Conservation (phyloP, 768 basidiomycete species). For the Daedalea quercina region DNA sequence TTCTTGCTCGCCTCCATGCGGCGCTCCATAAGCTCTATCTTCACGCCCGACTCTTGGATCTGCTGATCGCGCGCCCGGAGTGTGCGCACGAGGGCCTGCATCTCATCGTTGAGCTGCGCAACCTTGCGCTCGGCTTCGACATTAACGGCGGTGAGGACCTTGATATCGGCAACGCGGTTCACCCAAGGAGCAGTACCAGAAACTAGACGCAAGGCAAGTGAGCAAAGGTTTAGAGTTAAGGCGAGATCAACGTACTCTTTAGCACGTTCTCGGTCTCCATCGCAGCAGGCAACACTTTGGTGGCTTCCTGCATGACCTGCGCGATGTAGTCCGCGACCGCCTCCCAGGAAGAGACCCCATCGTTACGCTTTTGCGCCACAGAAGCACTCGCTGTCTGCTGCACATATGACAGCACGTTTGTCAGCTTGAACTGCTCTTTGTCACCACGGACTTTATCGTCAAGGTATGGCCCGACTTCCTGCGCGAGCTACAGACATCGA, state of each 20-base stretch:
- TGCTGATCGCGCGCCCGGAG: slow-evolving; percentile 86
- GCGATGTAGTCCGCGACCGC: slow-evolving; percentile 64
- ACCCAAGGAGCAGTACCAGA: slow-evolving; percentile 83
- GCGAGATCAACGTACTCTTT: slow-evolving; percentile 64
- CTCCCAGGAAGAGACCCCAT: slow-evolving; percentile 70
- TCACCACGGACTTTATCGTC: slow-evolving; percentile 70
- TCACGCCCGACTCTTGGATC: slow-evolving; percentile 83
- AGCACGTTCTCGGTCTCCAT: slow-evolving; percentile 72
- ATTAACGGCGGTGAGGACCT: slow-evolving; percentile 76
- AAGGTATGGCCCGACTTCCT: slow-evolving; percentile 83
- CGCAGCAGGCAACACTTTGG: slow-evolving; percentile 60
- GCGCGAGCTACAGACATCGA: slow-evolving; percentile 58
- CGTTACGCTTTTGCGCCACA: slow-evolving; percentile 60
- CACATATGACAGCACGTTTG: slow-evolving; percentile 62
- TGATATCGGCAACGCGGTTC: slow-evolving; percentile 73
- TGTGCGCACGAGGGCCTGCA: slow-evolving; percentile 79
- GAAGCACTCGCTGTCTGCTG: slow-evolving; percentile 68
- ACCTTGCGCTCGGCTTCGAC: slow-evolving; percentile 90
- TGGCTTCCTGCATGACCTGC: slow-evolving; percentile 65
- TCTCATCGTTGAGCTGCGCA: slow-evolving; percentile 79
- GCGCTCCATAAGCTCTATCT: slow-evolving; percentile 93
- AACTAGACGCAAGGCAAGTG: slow-evolving; percentile 34
- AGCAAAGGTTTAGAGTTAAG: not conserved
- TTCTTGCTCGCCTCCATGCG: slow-evolving; percentile 88
- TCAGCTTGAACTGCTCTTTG: slow-evolving; percentile 73